phyloP scores from a whole-genome alignment of 1,139 yeast species.

The Candida anutae region DNA sequence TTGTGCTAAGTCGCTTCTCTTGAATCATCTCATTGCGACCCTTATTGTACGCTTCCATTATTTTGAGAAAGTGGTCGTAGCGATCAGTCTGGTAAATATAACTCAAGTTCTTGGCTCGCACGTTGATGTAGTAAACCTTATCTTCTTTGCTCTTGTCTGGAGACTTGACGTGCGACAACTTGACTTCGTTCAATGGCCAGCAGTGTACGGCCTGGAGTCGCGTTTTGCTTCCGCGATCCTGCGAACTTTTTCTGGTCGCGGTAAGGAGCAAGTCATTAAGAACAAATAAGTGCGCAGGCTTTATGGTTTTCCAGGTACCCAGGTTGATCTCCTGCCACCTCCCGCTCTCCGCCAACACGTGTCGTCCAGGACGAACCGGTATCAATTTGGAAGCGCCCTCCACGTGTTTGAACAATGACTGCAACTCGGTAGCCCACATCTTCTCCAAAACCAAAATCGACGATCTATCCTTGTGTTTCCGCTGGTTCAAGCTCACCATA shows the following conservation, averaged over 20 bases:
- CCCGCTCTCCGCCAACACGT: conserved; percentile 70
- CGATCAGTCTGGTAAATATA: conserved; percentile 63
- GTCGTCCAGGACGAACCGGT: conserved; percentile 75
- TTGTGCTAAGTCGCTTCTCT: conserved; percentile 29
- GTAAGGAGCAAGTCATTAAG: conserved; percentile 71
- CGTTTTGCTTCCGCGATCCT: conserved; percentile 20
- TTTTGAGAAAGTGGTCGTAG: conserved; percentile 48
- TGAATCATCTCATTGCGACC: conserved; percentile 57
- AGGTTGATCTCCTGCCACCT: conserved; percentile 85
- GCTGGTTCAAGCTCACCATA: too few species aligned
- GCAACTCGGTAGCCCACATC: conserved; percentile 74
- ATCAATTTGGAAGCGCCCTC: conserved; percentile 85
- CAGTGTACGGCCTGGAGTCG: conserved; percentile 68
- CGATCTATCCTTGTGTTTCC: conserved; percentile 49
- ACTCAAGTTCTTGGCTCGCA: conserved; percentile 41
- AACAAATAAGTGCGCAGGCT: conserved; percentile 68
- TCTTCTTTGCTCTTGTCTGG: conserved; percentile 15
- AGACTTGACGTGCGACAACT: conserved; percentile 32
- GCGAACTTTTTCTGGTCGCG: conserved; percentile 52
- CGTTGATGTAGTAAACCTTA: conserved; percentile 36
- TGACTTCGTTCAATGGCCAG: conserved; percentile 64
- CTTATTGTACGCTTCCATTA: conserved; percentile 51
- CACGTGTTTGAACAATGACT: conserved; percentile 67
- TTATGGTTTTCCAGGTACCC: conserved; percentile 78
- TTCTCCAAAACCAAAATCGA: conserved; percentile 68